Evolutionary conservation across 2,329 filamentous ascomycete genomes (phyloP).

Genomic region (Alternaria brassicae): DNA sequence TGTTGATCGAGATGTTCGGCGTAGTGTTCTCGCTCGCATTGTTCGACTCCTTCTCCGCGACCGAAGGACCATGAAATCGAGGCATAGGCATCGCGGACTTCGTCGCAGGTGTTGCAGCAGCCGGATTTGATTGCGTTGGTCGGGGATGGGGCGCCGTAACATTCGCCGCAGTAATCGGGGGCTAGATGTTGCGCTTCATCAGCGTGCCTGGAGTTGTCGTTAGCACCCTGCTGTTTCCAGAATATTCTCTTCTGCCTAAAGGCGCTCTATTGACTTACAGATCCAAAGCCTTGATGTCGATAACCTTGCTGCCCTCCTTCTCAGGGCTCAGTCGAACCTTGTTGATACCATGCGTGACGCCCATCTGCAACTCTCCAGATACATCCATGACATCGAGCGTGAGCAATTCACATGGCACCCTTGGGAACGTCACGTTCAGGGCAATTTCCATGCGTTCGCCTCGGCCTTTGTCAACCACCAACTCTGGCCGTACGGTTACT

Average conservation of each 20-base stretch:
- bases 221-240: conserved; percentile 9
- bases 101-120: conserved; percentile 96
- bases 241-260: background rate
- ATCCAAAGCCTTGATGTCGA: conserved; percentile 49
- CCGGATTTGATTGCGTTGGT: conserved; percentile 75
- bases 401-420: conserved; percentile 90
- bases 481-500: conserved; percentile 85
- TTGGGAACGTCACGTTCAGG: conserved; percentile 94
- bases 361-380: conserved; percentile 93
- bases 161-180: conserved; percentile 90
- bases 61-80: conserved; percentile 92
- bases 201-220: conserved; percentile 61
- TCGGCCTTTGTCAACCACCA: conserved; percentile 96
- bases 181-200: conserved; percentile 79
- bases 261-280: conserved; percentile 37
- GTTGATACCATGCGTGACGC: conserved; percentile 88
- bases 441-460: conserved; percentile 99
- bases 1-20: conserved; percentile 86
- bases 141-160: conserved; percentile 84
- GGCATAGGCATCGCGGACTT: conserved; percentile 94
- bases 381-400: conserved; percentile 99
- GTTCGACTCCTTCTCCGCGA: conserved; percentile 88
- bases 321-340: conserved; percentile 82
- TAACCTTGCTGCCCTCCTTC: conserved; percentile 71
- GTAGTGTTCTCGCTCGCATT: conserved; percentile 95